These are phyloP conservation scores for Huntiella savannae DNA, from an alignment of 2,329 filamentous ascomycete species.

Conservation along the genomic window DNA sequence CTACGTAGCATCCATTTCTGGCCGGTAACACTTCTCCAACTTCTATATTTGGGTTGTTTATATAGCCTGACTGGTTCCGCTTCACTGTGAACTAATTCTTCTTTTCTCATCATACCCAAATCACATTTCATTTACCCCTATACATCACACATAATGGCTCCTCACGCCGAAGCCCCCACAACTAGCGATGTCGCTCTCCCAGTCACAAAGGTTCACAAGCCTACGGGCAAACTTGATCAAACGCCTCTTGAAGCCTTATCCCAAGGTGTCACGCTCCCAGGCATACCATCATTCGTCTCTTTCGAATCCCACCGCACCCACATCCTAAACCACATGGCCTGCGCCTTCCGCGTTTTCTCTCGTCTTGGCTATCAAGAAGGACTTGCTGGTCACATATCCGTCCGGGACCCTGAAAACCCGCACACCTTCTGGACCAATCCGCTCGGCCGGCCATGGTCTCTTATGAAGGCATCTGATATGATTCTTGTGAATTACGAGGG, in stretches of 20 bases:
- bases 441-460: constrained; percentile 43
- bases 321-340: constrained; percentile 24
- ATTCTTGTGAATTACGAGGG: constrained; percentile 42
- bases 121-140: neutral
- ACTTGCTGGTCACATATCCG: constrained; percentile 27
- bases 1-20: neutral
- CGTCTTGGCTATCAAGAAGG: constrained; percentile 27
- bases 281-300: constrained; percentile 9
- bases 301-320: constrained; percentile 17
- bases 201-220: neutral
- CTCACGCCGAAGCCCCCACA: neutral
- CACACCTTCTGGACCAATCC: constrained; percentile 31
- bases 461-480: constrained; percentile 47
- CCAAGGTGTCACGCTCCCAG: constrained; percentile 5
- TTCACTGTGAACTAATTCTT: neutral
- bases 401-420: constrained; percentile 20
- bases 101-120: neutral
- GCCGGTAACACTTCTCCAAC: neutral
- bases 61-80: neutral
- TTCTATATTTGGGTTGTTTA: neutral
- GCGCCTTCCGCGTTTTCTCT: constrained; percentile 29
- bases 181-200: neutral
- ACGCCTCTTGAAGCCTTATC: constrained; percentile 9
- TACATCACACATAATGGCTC: neutral
- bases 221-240: constrained; percentile 7